These are phyloP conservation scores for Phytophthora sojae DNA, from an alignment of 352 stramenopile species.

Conservation along the genomic window DNA sequence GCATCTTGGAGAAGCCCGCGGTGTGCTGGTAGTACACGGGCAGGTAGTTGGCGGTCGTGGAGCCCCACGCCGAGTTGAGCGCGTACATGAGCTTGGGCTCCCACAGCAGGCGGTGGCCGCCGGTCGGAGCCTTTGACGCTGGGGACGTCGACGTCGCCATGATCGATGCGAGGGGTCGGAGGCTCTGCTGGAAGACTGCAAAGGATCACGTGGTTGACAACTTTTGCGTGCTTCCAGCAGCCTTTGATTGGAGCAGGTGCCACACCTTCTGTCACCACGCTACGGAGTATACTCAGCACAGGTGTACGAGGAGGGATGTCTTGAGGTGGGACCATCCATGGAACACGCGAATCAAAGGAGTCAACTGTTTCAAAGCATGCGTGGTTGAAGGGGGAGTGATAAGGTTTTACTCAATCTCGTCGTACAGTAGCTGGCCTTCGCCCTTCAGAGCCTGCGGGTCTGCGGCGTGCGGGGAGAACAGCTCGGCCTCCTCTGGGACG, in stretches of 20 bases:
- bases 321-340: constrained; percentile 26
- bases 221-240: constrained; percentile 18
- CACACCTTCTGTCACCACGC: constrained; percentile 1
- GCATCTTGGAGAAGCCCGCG: constrained; percentile 66
- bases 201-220: neutral
- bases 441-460: constrained; percentile 24
- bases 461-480: constrained; percentile 28
- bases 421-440: constrained; percentile 11
- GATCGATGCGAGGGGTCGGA: neutral
- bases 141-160: constrained; percentile 6
- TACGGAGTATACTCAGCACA: neutral
- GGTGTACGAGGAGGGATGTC: constrained; percentile 22
- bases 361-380: neutral
- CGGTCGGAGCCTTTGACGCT: neutral
- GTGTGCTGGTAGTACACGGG: constrained; percentile 75
- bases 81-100: constrained; percentile 79
- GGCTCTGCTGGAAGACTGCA: neutral
- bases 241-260: constrained; percentile 30
- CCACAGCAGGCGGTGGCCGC: constrained; percentile 32
- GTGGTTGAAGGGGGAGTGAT: constrained; percentile 8
- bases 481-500: constrained; percentile 29
- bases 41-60: constrained; percentile 73
- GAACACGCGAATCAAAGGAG: too few relatives aligned
- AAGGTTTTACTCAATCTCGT: constrained; percentile 23
- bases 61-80: constrained; percentile 59